phyloP scores from a whole-genome alignment of 805 yeast genomes.

The Torulaspora microellipsoides region DNA sequence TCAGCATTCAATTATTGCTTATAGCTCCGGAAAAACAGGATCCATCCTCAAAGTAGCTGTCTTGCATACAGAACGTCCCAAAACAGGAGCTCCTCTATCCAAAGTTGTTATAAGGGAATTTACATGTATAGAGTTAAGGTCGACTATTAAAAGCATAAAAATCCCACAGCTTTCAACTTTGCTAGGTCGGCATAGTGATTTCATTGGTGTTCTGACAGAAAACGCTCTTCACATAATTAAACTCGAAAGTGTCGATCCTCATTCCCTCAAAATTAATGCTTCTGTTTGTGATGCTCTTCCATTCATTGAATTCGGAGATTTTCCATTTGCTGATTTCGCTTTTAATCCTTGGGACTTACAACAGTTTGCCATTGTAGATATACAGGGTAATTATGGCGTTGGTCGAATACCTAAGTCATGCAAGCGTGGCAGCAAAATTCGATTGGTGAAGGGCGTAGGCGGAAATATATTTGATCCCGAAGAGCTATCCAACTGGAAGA shows the following conservation, averaged over 20 bases:
- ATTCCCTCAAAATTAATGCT: slow-evolving; percentile 16
- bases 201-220: slow-evolving; percentile 39
- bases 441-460: slow-evolving; percentile 9
- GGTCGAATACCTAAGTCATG: slow-evolving; percentile 30
- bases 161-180: slow-evolving; percentile 27
- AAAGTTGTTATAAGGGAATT: slow-evolving; percentile 1
- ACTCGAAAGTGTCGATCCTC: slow-evolving; percentile 20
- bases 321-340: slow-evolving; percentile 42
- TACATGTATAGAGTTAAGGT: slow-evolving; percentile 27
- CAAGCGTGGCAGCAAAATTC: slow-evolving; percentile 4
- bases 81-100: neutral
- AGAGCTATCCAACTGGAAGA: slow-evolving; percentile 55
- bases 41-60: slow-evolving; percentile 19
- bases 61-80: neutral
- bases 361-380: slow-evolving; percentile 44
- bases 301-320: slow-evolving; percentile 27
- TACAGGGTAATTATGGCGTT: slow-evolving; percentile 48
- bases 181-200: slow-evolving; percentile 25
- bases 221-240: slow-evolving; percentile 34
- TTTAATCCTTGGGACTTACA: slow-evolving; percentile 41
- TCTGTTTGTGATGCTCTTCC: slow-evolving; percentile 22
- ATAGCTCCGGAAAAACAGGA: slow-evolving; percentile 19
- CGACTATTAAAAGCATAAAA: slow-evolving; percentile 41
- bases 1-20: slow-evolving; percentile 20
- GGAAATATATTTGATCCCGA: slow-evolving; percentile 40